phyloP scores from a whole-genome alignment of 1,284 basidiomycete species.

The Rhodotorula sp. region DNA sequence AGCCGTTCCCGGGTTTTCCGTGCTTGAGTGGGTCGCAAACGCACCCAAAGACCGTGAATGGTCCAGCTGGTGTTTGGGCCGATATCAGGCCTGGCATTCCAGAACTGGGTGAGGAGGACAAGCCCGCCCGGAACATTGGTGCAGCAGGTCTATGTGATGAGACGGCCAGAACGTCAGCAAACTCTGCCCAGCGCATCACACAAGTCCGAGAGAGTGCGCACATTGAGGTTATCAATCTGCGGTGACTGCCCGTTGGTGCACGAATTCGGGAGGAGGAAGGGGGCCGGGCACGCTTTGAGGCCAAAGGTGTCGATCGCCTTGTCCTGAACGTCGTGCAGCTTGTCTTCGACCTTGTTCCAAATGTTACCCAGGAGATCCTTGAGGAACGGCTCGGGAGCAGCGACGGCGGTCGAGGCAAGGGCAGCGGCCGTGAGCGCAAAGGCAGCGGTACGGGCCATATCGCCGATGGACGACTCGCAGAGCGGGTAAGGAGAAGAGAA shows the following conservation, averaged over 20 bases:
- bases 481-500: no score
- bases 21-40: no score
- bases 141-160: conserved; percentile 52
- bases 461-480: not conserved
- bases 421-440: not conserved
- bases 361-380: not conserved
- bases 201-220: not conserved
- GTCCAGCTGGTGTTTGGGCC: conserved; percentile 67
- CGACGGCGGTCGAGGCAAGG: not conserved
- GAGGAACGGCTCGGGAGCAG: not conserved
- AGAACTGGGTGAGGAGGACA: conserved; percentile 54
- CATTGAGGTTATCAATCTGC: not conserved
- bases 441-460: not conserved
- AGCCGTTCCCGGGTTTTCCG: no score
- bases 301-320: conserved; percentile 6
- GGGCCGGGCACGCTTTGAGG: conserved; percentile 2
- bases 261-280: conserved; percentile 62
- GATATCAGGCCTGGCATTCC: conserved; percentile 60
- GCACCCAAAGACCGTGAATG: conserved; percentile 49
- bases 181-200: no score
- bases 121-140: conserved; percentile 55
- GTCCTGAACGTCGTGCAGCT: not conserved
- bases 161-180: not conserved
- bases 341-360: not conserved
- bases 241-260: not conserved